Evolutionary conservation across 345 rosid species (phyloP), one percentile per base, ranked within the genome.

Genomic region (Lepidium didymum): DNA sequence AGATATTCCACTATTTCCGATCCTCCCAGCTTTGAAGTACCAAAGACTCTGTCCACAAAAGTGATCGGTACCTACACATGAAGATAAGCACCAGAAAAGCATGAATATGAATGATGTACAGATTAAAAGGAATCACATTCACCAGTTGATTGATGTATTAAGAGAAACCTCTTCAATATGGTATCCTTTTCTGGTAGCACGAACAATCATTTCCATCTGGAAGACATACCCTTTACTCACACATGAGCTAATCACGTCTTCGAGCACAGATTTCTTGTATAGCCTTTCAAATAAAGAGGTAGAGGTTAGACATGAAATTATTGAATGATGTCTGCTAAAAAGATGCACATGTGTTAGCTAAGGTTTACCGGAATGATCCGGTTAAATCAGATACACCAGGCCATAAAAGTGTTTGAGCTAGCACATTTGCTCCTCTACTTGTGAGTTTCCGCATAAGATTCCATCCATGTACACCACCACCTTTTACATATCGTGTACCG

Each of bases 141-240:
- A 58, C 35, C 16, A 11, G 37, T 60, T 40, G 53, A 31, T 18
- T 38, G 13, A 14, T 65, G 5, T 27, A 74, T 15, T 19, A 15
- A 44, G 44, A 54, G 33, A 46, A 11, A 75, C 78, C 99, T 94
- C 99, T 81, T 94, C 99, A 64, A 91, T 89, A 65, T 75, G 92
- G 82, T 80, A 89, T 69, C 95, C 86, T 74, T 85, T 87, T 72
- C 99, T 87, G 27, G 96, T 80, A 33, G 97, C 99, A 53, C 97
- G 91, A 34, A 94, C 99, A 56, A 94, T 91, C 96, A 94, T 94
- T 85, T 94, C 99, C 96, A 94, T 94, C 73, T 94, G 99, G 75
- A 94, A 94, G 47, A 94, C 99, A 43, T 91, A 91, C 25, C 97
- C 96, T 77, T 91, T 94, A 64, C 97, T 94, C 42, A 94, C 96